These are phyloP conservation scores for Sungouiozyma ichnusensis DNA, from an alignment of 805 yeast genomes.

Conservation along the genomic window DNA sequence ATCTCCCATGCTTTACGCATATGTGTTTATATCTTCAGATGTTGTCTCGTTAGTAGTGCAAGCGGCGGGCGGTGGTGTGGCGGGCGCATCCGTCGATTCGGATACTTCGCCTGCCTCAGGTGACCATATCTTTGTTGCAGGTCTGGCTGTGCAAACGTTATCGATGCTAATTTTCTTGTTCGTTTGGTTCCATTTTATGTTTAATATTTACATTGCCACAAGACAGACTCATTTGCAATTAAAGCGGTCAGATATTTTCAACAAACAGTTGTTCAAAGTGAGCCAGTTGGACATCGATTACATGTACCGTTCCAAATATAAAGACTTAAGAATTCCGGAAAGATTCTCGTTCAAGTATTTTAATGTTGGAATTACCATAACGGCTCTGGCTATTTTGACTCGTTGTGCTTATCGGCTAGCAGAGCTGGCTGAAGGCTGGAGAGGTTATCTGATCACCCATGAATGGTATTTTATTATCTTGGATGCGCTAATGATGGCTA, in stretches of 20 bases:
- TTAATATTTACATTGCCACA: conserved; percentile 27
- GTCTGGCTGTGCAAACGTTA: conserved; percentile 65
- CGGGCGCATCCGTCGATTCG: conserved; percentile 36
- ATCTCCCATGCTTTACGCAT: conserved; percentile 33
- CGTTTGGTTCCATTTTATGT: conserved; percentile 39
- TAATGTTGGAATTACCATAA: conserved; percentile 36
- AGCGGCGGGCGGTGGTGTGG: conserved; percentile 68
- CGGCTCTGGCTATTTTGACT: conserved; percentile 45
- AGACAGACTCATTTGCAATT: conserved; percentile 14
- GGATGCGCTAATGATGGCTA: conserved; percentile 52
- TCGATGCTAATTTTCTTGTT: conserved; percentile 53
- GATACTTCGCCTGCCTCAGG: conserved; percentile 19
- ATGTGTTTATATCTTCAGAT: conserved; percentile 58
- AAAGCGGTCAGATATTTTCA: conserved; percentile 9
- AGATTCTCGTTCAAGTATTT: conserved; percentile 32
- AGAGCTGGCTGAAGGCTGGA: conserved; percentile 59
- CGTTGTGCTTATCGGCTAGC: conserved; percentile 66
- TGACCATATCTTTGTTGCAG: conserved; percentile 53
- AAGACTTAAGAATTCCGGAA: conserved; percentile 21
- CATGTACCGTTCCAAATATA: conserved; percentile 19
- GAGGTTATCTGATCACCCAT: conserved; percentile 50
- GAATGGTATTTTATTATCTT: conserved; percentile 50
- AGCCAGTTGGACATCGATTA: conserved; percentile 15
- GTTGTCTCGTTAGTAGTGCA: conserved; percentile 54
- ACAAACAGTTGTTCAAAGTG: conserved; percentile 10